Conservation (phyloP, 148 eudicot species). For the Camellia japonica region DNA sequence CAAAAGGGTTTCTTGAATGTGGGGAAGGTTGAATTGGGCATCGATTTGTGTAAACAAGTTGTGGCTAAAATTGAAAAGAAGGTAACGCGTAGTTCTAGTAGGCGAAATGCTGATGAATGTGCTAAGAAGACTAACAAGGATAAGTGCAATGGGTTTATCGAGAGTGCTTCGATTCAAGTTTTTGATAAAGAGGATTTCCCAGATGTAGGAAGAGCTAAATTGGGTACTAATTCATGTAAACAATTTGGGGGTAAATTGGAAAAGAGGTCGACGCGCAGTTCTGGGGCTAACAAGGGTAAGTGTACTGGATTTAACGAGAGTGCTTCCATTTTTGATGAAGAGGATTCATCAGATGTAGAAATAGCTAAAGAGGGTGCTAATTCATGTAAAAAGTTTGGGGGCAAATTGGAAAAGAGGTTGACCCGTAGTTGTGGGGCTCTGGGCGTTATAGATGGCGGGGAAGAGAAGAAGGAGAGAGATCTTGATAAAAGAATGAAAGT, state of each 20-base stretch:
- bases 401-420: constrained; percentile 20
- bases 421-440: constrained; percentile 16
- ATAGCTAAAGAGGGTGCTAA: constrained; percentile 12
- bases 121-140: constrained; percentile 2
- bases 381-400: constrained; percentile 7
- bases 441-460: constrained; percentile 10
- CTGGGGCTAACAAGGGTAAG: constrained; percentile 5
- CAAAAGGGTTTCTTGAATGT: neutral
- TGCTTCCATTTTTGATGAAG: neutral
- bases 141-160: neutral
- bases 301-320: neutral
- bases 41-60: constrained; percentile 3
- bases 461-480: constrained; percentile 14
- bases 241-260: constrained; percentile 8
- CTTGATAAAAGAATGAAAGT: constrained; percentile 17
- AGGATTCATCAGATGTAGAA: neutral
- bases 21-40: constrained; percentile 12
- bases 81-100: constrained; percentile 26
- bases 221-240: constrained; percentile 14
- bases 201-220: constrained; percentile 5
- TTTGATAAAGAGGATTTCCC: neutral
- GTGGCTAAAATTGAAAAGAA: constrained; percentile 19
- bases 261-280: constrained; percentile 19
- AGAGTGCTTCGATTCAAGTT: neutral
- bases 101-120: neutral